phyloP scores from a whole-genome alignment of 2,329 filamentous ascomycete genomes.

The Endocalyx cinctus region DNA sequence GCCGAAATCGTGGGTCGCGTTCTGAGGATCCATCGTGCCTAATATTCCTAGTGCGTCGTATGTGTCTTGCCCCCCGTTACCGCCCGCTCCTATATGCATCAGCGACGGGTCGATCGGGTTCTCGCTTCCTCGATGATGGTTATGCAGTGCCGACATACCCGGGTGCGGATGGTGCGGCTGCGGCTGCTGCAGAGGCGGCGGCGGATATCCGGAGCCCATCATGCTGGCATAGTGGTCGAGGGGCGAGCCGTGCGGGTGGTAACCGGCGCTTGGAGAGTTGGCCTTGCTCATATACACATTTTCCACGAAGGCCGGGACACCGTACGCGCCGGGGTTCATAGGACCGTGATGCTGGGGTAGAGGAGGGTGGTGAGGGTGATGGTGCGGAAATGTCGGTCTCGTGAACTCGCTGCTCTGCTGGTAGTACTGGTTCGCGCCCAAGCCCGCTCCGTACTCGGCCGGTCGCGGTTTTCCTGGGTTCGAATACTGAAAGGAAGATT shows the following conservation, averaged over 20 bases:
- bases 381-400: constrained; percentile 13
- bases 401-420: constrained; percentile 27
- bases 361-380: constrained; percentile 7
- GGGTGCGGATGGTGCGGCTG: constrained; percentile 4
- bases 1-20: no score
- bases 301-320: constrained; percentile 9
- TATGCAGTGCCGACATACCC: constrained; percentile 2
- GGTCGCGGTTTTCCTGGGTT: constrained; percentile 33
- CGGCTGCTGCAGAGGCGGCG: constrained; percentile 5
- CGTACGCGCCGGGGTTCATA: constrained; percentile 4
- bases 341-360: no score
- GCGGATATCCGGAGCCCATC: constrained; percentile 27
- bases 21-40: constrained; percentile 7
- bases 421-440: constrained; percentile 30
- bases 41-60: constrained; percentile 18
- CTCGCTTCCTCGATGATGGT: no score
- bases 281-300: constrained; percentile 20
- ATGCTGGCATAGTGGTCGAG: constrained; percentile 24
- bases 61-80: constrained; percentile 2
- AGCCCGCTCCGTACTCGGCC: constrained; percentile 30
- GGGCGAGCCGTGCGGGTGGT: constrained; percentile 13
- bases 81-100: constrained; percentile 9
- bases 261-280: constrained; percentile 9
- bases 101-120: constrained; percentile 16
- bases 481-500: constrained; percentile 30